Evolutionary conservation across 2,329 filamentous ascomycete species (phyloP).

Genomic region (Botrytis deweyae): DNA sequence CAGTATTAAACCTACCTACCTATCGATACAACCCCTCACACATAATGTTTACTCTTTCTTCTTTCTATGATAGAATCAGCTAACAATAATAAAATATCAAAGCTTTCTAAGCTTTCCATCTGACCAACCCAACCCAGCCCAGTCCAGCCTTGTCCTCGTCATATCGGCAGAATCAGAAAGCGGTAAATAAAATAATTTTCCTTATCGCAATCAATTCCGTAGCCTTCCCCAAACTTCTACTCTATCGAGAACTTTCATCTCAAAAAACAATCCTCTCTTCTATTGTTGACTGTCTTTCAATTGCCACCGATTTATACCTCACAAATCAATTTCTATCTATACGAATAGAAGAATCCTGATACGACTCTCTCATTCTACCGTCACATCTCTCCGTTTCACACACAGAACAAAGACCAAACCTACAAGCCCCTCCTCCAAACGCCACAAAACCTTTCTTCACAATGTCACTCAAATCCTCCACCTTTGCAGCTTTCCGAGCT

Average conservation of each 20-base stretch:
- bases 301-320: fast-evolving
- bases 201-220: not conserved
- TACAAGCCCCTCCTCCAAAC: not conserved
- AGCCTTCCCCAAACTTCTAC: conserved; percentile 5
- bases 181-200: not conserved
- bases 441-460: not conserved
- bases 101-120: not conserved
- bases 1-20: not conserved
- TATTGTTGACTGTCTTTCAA: not conserved
- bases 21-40: not conserved
- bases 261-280: not conserved
- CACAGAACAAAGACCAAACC: not conserved
- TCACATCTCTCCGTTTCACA: not conserved
- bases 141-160: not conserved
- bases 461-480: conserved; percentile 6
- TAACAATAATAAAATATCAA: not conserved
- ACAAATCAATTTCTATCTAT: too few species aligned
- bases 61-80: too few species aligned
- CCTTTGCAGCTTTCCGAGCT: conserved; percentile 4
- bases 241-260: not conserved
- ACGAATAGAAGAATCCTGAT: too few species aligned
- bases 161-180: not conserved
- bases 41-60: too few species aligned
- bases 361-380: not conserved
- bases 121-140: too few species aligned